These are phyloP conservation scores for Aspergillus phoenicis DNA, from an alignment of 2,329 filamentous ascomycete genomes.

Conservation along the genomic window DNA sequence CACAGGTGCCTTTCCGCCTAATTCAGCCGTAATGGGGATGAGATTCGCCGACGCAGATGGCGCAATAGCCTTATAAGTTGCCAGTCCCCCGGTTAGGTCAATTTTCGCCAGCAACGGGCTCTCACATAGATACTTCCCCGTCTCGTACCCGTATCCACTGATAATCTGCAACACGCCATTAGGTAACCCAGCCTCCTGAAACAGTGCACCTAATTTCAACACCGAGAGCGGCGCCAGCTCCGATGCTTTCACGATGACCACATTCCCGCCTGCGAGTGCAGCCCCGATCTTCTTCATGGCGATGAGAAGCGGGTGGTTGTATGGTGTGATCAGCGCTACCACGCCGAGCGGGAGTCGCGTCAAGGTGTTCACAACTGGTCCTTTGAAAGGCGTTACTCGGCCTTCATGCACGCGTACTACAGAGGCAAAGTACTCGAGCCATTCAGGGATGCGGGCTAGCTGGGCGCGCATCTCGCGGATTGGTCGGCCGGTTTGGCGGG, in stretches of 20 bases:
- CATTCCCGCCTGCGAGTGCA: conserved; percentile 45
- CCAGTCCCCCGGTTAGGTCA: conserved; percentile 38
- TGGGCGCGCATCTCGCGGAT: conserved; percentile 72
- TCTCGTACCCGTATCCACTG: conserved; percentile 56
- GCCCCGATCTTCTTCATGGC: conserved; percentile 44
- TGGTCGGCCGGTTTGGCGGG: conserved; percentile 67
- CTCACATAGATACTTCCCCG: conserved; percentile 38
- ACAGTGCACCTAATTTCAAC: conserved; percentile 41
- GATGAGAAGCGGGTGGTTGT: conserved; percentile 43
- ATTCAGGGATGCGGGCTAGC: conserved; percentile 58
- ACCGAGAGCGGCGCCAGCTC: conserved; percentile 50
- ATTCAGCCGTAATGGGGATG: conserved; percentile 38
- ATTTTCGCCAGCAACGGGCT: conserved; percentile 37
- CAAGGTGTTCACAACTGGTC: conserved; percentile 42
- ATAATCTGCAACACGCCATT: conserved; percentile 51
- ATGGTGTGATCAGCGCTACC: conserved; percentile 43
- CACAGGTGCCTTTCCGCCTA: conserved; percentile 43
- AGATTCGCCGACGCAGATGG: conserved; percentile 36
- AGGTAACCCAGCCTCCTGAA: conserved; percentile 48
- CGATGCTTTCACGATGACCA: conserved; percentile 43
- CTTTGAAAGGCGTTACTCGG: conserved; percentile 63
- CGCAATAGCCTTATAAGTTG: conserved; percentile 38
- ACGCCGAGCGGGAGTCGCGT: conserved; percentile 43
- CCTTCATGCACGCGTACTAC: conserved; percentile 69
- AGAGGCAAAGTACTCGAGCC: conserved; percentile 72